phyloP scores from a whole-genome alignment of 768 basidiomycete genomes.

The Multifurca ochricompacta region DNA sequence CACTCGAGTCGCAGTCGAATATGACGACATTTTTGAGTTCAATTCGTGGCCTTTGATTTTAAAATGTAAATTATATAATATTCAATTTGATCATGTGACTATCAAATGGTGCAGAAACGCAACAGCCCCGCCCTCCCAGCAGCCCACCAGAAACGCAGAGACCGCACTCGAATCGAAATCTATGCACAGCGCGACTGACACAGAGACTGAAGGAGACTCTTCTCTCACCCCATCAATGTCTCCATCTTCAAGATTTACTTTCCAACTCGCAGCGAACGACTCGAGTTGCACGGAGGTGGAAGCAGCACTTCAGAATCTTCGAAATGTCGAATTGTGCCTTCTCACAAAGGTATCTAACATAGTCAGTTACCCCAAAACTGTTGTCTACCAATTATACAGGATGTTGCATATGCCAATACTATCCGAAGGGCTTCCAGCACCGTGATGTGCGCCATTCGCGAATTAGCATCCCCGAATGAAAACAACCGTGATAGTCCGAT shows the following conservation, averaged over 20 bases:
- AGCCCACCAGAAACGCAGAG: too few species aligned
- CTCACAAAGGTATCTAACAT: conserved; percentile 2
- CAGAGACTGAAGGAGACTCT: conserved; percentile 33
- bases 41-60: conserved; percentile 12
- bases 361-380: conserved; percentile 13
- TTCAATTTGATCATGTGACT: background rate
- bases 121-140: too few species aligned
- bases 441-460: background rate
- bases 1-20: conserved; percentile 47
- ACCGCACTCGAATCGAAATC: too few species aligned
- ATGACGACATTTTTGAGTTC: conserved; percentile 47
- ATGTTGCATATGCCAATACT: conserved; percentile 4
- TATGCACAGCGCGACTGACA: conserved; percentile 49
- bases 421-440: conserved; percentile 4
- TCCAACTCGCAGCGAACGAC: background rate
- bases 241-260: background rate
- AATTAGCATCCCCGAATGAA: background rate
- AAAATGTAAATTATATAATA: conserved; percentile 21
- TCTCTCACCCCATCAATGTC: conserved; percentile 6
- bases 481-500: background rate
- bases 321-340: background rate
- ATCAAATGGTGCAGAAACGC: too few species aligned
- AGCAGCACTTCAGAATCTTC: background rate
- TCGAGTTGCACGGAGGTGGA: background rate
- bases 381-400: conserved; percentile 4